Evolutionary conservation across 2,329 filamentous ascomycete species (phyloP), one percentile per base, ranked within the genome.

Genomic region (Fonsecaea multimorphosa): DNA sequence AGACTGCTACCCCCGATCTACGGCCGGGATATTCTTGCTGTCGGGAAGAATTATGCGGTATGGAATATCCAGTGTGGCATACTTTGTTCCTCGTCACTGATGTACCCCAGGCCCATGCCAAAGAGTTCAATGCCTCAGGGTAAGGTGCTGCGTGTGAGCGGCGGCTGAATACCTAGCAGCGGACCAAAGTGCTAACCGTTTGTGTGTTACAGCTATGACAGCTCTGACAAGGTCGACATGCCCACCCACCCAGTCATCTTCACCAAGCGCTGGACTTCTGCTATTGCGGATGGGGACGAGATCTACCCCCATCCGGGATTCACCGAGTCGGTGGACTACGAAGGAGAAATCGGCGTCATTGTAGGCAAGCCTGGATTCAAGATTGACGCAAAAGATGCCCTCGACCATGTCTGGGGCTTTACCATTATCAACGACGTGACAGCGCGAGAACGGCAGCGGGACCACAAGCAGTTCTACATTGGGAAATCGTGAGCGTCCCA

Each of bases 391-490:
- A 66, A 74, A 1, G 74, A 84, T 64, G 85, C 84, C 0, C 77
- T 80, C 77, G 75, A 81, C 12, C 72, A 86, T 70, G 82, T 86
- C 1, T 86, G 83, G 83, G 85, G 85, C 0, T 86, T 82, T 66
- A 85, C 83, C 0, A 85, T 85, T 40, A 78, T 83, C 51, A 87
- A 87, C 69, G 85, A 87, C 57, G 76, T 86, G n/a, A 85, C 84
- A 0, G 83, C 84, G 0, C 75, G 85, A 11, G 82, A 83, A 51
- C 70, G 80, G 68, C 85, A 87, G 72, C 74, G 83, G 29, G 84
- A 87, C 56, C 85, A 87, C 64, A 86, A 87, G 72, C 85, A 87
- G 67, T 87, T 86, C 72, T 87, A 82, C 62, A 81, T 87, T 56
- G 85, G 85, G 78, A 87, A 87, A 72, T 84, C 81, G 0, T 60